Evolutionary conservation across 2,329 filamentous ascomycete genomes (phyloP), one percentile per base, ranked within the genome.

Genomic region (Thermomyces lanuginosus): DNA sequence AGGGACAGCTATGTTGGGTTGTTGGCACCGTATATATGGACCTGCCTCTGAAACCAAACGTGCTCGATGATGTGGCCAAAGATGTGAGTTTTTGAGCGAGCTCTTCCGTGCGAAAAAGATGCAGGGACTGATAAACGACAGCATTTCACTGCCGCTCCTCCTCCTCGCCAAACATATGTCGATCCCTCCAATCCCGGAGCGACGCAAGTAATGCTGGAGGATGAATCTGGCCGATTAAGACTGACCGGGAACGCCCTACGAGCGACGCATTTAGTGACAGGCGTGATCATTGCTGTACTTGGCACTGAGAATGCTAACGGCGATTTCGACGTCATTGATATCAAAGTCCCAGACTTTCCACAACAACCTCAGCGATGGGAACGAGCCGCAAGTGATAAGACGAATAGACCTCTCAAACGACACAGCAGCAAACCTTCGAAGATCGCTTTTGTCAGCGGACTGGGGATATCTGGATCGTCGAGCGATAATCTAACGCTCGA

Each of bases 11-110:
- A 18, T 95, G 86, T 58, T 98, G 86, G 83, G 78, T 98, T 9
- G 67, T 76, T 0, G 89, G 91, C 9, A 98, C 89, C 0, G 72
- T 95, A 16, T 98, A 92, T 51, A 92, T 95, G 77, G 82, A 95
- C 37, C 84, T 98, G 81, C 71, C 79, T 2, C 55, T 93, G 44
- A 98, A 98, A 58, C 89, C 91, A 1, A 92, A 91, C 46, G 86
- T 98, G 49, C 60, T 98, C 17, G 84, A 93, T 33, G 89, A 98
- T 42, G 79, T 98, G 21, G 77, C 80, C 21, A 92, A 91, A 55
- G 86, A 93, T 53, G 80, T 84, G 56, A 37, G 68, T 51, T 8
- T 22, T 9, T 7, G 8, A 8, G 16, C 22, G 5, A 5, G 17
- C 15, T 15, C 9, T 26, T 33, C 13, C n/a, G 4, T n/a, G 4